A percentile compares a stretch with the other conserved stretches of the same genome.
Evolutionary conservation across 78 protist species (phyloP).

Genomic region (Dictyostelium capitatum): DNA sequence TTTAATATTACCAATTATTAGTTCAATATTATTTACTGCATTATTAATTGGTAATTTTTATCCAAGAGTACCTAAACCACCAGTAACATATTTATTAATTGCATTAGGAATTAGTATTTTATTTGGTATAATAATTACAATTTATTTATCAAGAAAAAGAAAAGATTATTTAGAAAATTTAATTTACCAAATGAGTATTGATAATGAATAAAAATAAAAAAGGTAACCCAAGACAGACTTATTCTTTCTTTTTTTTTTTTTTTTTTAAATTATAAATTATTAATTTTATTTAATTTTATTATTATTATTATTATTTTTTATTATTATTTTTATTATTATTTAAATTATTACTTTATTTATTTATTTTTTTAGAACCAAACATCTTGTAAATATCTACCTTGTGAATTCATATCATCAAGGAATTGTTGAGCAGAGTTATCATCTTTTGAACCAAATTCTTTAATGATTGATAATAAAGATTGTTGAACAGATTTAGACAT

Average conservation of each 20-base stretch:
- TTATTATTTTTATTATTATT: neutral
- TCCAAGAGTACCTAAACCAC: neutral
- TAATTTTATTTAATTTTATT: no score
- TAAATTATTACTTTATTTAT: neutral
- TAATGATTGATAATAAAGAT: slow-evolving; percentile 38
- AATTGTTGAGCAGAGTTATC: slow-evolving; percentile 69
- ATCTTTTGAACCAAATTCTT: slow-evolving; percentile 60
- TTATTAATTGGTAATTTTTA: slow-evolving; percentile 52
- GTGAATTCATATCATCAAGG: slow-evolving; percentile 53
- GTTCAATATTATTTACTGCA: neutral
- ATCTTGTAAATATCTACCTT: slow-evolving; percentile 77
- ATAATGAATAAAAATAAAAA: no score
- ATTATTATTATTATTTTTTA: no score
- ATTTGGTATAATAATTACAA: no score
- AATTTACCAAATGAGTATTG: no score
- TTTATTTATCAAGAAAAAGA: no score
- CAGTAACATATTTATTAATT: no score
- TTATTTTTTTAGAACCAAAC: slow-evolving; percentile 77
- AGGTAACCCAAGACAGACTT: no score
- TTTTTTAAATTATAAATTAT: no score
- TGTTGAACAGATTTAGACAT: slow-evolving; percentile 89
- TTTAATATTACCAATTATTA: slow-evolving; percentile 14
- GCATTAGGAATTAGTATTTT: no score
- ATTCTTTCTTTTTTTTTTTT: no score
- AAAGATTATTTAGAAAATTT: no score